Conservation (phyloP, 2,329 filamentous ascomycete genomes). For the Aspergillus tamarii region DNA sequence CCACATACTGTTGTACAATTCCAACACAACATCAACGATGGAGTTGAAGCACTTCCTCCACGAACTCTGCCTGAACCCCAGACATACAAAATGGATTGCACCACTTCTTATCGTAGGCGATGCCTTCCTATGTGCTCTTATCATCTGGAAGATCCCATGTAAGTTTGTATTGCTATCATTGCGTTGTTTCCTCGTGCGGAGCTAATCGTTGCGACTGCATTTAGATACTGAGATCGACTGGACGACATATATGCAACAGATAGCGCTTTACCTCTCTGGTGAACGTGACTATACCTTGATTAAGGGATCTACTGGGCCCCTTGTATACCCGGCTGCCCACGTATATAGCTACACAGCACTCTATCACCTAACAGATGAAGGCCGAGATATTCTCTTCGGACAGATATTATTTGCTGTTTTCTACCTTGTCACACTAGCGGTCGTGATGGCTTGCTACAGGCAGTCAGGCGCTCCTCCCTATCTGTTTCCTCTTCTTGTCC, state of each 20-base stretch:
- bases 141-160: constrained; percentile 87
- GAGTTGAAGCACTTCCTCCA: constrained; percentile 34
- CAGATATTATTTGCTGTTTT: constrained; percentile 80
- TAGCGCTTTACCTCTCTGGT: constrained; percentile 75
- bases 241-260: constrained; percentile 94
- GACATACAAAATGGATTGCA: constrained; percentile 65
- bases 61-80: constrained; percentile 56
- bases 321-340: constrained; percentile 93
- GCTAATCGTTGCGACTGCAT: constrained; percentile 32
- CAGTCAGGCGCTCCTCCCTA: constrained; percentile 68
- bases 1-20: constrained; percentile 15
- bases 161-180: constrained; percentile 39
- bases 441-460: constrained; percentile 81
- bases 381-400: constrained; percentile 75
- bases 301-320: constrained; percentile 83
- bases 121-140: constrained; percentile 68
- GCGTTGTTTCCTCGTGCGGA: constrained; percentile 11
- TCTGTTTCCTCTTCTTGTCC: constrained; percentile 78
- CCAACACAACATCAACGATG: constrained; percentile 29
- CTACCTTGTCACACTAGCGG: constrained; percentile 73
- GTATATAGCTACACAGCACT: constrained; percentile 86
- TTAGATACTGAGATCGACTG: constrained; percentile 97
- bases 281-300: constrained; percentile 89
- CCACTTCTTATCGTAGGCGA: constrained; percentile 71
- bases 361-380: constrained; percentile 75